These are phyloP conservation scores for Blastocystis sp. DNA, from an alignment of 352 stramenopile species.

Conservation along the genomic window DNA sequence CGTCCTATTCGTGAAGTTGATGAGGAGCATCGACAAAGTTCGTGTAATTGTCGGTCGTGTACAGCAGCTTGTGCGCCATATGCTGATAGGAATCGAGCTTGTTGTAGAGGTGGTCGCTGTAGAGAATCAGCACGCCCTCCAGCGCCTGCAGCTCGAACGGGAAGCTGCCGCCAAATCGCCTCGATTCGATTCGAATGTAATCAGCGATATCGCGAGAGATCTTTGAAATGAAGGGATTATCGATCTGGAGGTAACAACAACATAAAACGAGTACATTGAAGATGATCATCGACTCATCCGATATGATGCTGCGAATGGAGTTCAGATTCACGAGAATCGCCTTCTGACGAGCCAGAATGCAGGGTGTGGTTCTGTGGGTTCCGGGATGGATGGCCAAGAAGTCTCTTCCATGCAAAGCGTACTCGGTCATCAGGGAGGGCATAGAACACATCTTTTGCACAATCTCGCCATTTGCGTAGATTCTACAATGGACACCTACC, in stretches of 20 bases:
- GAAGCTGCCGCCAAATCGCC: constrained; percentile 33
- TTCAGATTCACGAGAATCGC: constrained; percentile 43
- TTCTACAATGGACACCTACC: neutral
- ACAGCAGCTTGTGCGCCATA: constrained; percentile 47
- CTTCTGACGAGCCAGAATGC: constrained; percentile 26
- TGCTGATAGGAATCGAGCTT: constrained; percentile 53
- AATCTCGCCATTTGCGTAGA: constrained; percentile 35
- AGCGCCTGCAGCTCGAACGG: constrained; percentile 33
- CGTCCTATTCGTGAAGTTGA: neutral
- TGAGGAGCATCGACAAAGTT: neutral
- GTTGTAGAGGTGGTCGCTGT: constrained; percentile 45
- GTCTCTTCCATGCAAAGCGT: constrained; percentile 16
- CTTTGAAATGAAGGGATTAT: constrained; percentile 49
- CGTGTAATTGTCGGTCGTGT: constrained; percentile 26
- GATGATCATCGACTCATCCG: constrained; percentile 44
- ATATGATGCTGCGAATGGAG: constrained; percentile 20
- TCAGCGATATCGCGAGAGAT: constrained; percentile 39
- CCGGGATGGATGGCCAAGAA: constrained; percentile 44
- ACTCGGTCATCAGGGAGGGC: constrained; percentile 32
- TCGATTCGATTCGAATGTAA: constrained; percentile 41
- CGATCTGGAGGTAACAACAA: constrained; percentile 4
- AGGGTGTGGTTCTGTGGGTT: constrained; percentile 26
- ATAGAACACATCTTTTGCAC: constrained; percentile 53
- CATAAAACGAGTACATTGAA: constrained; percentile 10
- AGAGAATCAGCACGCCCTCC: constrained; percentile 25